Base-by-base conservation (phyloP, 371 early-diverging fungal species). In the Dipsacomyces acuminosporus region DNA sequence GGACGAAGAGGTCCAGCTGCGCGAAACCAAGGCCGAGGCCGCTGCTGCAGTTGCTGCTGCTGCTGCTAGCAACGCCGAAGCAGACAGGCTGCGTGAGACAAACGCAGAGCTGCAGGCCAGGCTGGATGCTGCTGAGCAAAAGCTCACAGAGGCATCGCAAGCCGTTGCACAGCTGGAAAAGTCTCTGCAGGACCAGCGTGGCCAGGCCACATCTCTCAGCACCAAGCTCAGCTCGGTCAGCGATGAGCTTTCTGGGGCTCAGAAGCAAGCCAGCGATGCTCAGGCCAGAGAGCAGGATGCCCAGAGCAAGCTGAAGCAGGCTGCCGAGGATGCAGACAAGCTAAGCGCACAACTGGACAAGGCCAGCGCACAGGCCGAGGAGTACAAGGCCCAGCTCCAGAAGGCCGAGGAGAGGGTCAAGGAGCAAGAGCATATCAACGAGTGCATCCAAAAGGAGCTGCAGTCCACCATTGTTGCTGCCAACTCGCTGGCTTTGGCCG, bases 81-180 rank as follows among this genome's bases (percentile, higher is more conserved):
- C 76, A 48, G 67, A 78, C 51, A 21, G 71, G 13, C 65, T 82
- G 26, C 59, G 72, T 25, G 72, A 77, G 46, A 82, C 82, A 57
- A 82, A 76, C 63, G 79, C 80, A 19, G 76, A 75, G 26, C 66
- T 84, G 48, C 80, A 82, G 73, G 63, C 59, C 43, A 56, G 64
- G 51, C 56, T 85, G n/a, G 47, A 20, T 14, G 45, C 11, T 4
- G 30, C 45, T 6, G 45, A 11, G 15, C 8, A 17, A 11, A 11
- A 38, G 14, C 14, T 15, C 38, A 4, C 38, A 4, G 38, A 11
- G 4, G 11, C 38, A n/a, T 4, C 38, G n/a, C 11, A 38, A n/a
- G 14, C 38, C n/a, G 14, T 41, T 8, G n/a, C 15, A 8, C 8
- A 38, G 38, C 38, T 15, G 15, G 11, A 11, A 15, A 17, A 11